Evolutionary conservation across 1,284 basidiomycete species (phyloP).

Genomic region (Trichosporon coremiiforme): DNA sequence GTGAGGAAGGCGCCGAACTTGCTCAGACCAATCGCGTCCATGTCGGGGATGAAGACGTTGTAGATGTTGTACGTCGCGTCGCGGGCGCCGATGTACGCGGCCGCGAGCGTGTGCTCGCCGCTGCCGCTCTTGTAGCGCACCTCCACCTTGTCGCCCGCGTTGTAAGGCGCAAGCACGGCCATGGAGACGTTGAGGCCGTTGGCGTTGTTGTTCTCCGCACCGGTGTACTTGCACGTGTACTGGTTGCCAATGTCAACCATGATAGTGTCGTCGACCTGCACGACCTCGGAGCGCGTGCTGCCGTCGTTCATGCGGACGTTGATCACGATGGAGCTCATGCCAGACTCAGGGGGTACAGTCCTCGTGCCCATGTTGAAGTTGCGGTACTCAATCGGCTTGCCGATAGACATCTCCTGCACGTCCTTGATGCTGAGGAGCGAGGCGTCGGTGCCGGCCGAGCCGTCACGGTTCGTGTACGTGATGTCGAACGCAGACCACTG

Average conservation of each 20-base stretch:
- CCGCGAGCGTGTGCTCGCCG: slow-evolving; percentile 12
- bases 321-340: slow-evolving; percentile 15
- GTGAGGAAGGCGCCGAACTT: slow-evolving; percentile 22
- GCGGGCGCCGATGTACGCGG: slow-evolving; percentile 22
- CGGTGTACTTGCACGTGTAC: slow-evolving; percentile 26
- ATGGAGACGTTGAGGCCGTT: slow-evolving; percentile 27
- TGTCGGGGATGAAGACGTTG: slow-evolving; percentile 23
- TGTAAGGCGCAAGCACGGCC: slow-evolving; percentile 25
- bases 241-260: slow-evolving; percentile 24
- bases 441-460: slow-evolving; percentile 21
- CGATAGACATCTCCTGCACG: slow-evolving; percentile 22
- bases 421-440: neutral
- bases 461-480: slow-evolving; percentile 26
- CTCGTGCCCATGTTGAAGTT: slow-evolving; percentile 21
- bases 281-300: slow-evolving; percentile 18
- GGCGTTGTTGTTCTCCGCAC: neutral
- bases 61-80: slow-evolving; percentile 22
- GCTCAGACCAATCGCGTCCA: slow-evolving; percentile 14
- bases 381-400: slow-evolving; percentile 19
- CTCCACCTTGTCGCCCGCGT: slow-evolving; percentile 24
- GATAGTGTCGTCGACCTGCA: slow-evolving; percentile 24
- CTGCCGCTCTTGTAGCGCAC: slow-evolving; percentile 20
- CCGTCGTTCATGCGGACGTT: slow-evolving; percentile 25
- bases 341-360: slow-evolving; percentile 6
- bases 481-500: slow-evolving; percentile 29